Evolutionary conservation across 2,329 filamentous ascomycete genomes (phyloP), one percentile per base, ranked within the genome.

Genomic region (Emergomyces pasteurianus): DNA sequence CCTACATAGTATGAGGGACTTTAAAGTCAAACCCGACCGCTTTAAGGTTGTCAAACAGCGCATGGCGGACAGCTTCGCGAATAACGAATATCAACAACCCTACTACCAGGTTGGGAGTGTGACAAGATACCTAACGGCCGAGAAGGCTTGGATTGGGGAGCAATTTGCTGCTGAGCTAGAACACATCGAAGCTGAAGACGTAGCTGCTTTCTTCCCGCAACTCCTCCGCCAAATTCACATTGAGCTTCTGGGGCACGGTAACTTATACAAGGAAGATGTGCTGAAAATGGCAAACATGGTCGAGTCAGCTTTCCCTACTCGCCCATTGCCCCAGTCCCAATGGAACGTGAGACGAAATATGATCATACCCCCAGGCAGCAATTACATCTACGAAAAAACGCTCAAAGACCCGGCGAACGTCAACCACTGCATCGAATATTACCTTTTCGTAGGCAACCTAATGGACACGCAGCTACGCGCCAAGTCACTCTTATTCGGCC

Each of bases 1-100:
- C 3, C 78, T 96, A 31, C 77, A 85, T 14, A 91, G 88, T 10
- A 89, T 96, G 81, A 85, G 89, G 58, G 89, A 96, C 67, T 79
- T 97, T 5, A 84, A 91, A 43, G 82, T 97, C 66, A 87, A 86
- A 64, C 83, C 89, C n/a, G 91, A 95, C 60, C 85, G 94, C 1
- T 99, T 97, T 70, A 84, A 88, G 56, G 91, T 97, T 66, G 84
- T 96, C 73, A 95, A 95, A 72, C 94, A 99, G 73, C 85, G 90
- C 14, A 75, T 94, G 55, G 79, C 82, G 10, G 83, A 92, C 21
- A 84, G 81, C 1, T 89, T 92, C 71, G 87, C 88, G 65, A 99
- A 99, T 71, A 91, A 87, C 79, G 89, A 92, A 65, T 90, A 89
- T 62, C 86, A 90, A 67, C 89, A 94, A 67, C 91, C 94, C 2